Evolutionary conservation across 2,329 filamentous ascomycete genomes (phyloP).

Genomic region (Alternaria infectoria): DNA sequence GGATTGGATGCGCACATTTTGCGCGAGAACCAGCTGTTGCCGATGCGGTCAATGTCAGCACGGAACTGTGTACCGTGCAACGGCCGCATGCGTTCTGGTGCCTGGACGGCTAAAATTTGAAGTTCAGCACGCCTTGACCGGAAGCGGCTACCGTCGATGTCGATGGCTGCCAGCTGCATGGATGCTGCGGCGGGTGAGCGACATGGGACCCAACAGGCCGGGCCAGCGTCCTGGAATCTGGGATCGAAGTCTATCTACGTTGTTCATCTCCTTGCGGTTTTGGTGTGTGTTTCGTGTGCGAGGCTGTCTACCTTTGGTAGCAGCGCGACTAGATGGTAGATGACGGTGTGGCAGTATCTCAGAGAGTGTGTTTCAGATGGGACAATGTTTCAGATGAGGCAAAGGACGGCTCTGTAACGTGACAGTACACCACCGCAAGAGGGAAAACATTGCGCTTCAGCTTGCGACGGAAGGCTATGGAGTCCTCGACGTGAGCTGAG

Average conservation of each 20-base stretch:
- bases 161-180: constrained; percentile 2
- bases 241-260: constrained; percentile 3
- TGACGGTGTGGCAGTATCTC: not conserved
- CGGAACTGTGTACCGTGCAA: not conserved
- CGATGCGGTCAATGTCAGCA: not conserved
- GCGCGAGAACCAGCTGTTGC: not conserved
- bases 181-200: constrained; percentile 11
- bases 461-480: not conserved
- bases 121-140: constrained; percentile 1
- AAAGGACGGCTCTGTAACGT: not conserved
- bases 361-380: not conserved
- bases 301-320: not conserved
- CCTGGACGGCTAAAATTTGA: constrained; percentile 1
- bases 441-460: not conserved
- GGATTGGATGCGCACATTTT: not conserved
- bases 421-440: not conserved
- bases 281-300: constrained; percentile 1
- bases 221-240: constrained; percentile 18
- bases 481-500: not conserved
- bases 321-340: not conserved
- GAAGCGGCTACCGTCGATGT: constrained; percentile 1
- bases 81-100: not conserved
- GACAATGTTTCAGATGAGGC: not conserved
- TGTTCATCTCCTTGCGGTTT: not conserved
- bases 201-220: constrained; percentile 8